Base-by-base conservation (phyloP, 495 filamentous ascomycete species). In the Penicillium subrubescens region DNA sequence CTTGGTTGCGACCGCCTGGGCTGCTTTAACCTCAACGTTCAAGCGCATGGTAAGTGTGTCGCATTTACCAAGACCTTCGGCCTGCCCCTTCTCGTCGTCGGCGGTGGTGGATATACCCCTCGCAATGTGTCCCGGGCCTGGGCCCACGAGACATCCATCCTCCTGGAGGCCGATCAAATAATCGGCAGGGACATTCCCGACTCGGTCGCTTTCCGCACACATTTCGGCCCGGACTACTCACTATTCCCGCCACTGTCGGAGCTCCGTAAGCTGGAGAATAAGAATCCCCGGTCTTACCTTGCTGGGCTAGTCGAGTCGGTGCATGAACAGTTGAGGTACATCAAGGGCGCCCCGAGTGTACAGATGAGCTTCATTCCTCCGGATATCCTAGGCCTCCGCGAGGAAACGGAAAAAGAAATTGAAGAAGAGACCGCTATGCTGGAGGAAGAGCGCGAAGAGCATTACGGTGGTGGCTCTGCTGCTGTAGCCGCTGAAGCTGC, bases 41-140 rank as follows among this genome's bases (percentile, higher is more conserved):
- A 88, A 68, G 94, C 93, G 7, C 95, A 99, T 78, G 95, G 93
- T 44, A 88, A 89, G 64, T 98, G 96, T 78, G 91, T 98, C 64
- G 87, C 87, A 46, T 97, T 88, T 73, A 90, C 91, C 72, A 97
- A 97, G 74, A 86, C 79, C 25, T 84, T 92, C 64, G 80, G 83
- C 19, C 77, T 95, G 0, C 95, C 94, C 27, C 80, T 98, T 52
- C 86, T 99, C 55, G 86, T 99, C 68, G 89, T 98, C 62, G 95
- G 95, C 29, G 95, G 95, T 43, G 95, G 95, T 59, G 95, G 95
- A 14, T 99, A 99, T 79, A 99, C 95, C n/a, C 92, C 95, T 10
- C 87, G 94, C 52, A 99, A 99, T 70, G 95, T 99, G 27, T 95
- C 94, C 14, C 89, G 96, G 55, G 90, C 93, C 52, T 99, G 95